Base-by-base conservation (phyloP, 2,329 filamentous ascomycete species). In the Sporothrix sp. region DNA sequence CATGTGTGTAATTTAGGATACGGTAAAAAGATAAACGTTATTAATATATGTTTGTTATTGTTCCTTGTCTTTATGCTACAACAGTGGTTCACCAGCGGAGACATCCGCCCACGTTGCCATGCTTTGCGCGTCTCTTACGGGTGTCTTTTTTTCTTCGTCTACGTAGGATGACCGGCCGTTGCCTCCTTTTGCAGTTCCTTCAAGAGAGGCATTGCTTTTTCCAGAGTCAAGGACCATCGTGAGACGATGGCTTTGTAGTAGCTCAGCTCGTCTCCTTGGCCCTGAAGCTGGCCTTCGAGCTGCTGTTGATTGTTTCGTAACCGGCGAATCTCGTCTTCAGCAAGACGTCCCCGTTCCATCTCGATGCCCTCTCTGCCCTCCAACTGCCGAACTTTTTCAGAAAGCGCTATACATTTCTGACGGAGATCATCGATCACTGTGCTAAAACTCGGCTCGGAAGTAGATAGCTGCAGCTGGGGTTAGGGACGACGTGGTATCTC, bases 361-460 rank as follows among this genome's bases (percentile, higher is more conserved):
- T 40, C 21, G 21, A 40, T 40, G 27, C 38, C 38, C 23, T 40
- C 20, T 40, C 21, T 40, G 9, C 38, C 20, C 14, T 40, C 14
- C 14, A 27, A 40, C 10, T 40, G n/a, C n/a, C 36, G 11, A 30
- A 44, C 40, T 32, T 44, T n/a, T 32, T 30, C 18, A 10, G 4
- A 44, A 30, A 44, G 14, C 16, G 21, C n/a, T 44, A 28, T 44
- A 28, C n/a, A 44, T 44, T 44, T 44, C 9, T 44, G n/a, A 18
- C 28, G 40, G 28, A 44, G 40, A 5, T 44, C 13, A 32, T 44
- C 27, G 18, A 44, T 44, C 14, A 44, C 40, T 20, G n/a, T 33
- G n/a, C n/a, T 44, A 21, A 44, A 44, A 20, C 40, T 44, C 21
- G 40, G 40, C 16, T 33, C 9, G 2, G 5, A 20, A 18, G 40